Percentiles rank a stretch among this genome's conserved stretches.
These are phyloP conservation scores for Trypanosoma cruzi DNA, from an alignment of 208 protist species.

Conservation along the genomic window DNA sequence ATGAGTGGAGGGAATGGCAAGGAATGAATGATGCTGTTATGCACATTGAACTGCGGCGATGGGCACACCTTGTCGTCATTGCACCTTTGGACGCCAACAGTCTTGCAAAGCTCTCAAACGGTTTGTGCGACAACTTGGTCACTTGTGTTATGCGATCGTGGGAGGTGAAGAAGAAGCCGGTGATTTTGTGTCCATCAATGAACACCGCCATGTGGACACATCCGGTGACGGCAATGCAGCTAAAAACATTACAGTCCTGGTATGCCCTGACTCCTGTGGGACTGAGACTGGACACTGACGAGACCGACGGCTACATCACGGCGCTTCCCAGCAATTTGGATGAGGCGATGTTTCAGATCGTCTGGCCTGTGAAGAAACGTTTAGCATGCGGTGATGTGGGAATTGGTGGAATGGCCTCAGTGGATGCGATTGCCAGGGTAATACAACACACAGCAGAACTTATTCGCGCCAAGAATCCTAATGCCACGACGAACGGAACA, in stretches of 20 bases:
- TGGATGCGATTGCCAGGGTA: slow-evolving; percentile 74
- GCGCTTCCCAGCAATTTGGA: slow-evolving; percentile 39
- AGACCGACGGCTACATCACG: background rate
- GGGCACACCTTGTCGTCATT: slow-evolving; percentile 96
- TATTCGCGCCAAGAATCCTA: slow-evolving; percentile 39
- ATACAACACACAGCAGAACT: slow-evolving; percentile 68
- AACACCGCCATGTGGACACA: slow-evolving; percentile 99
- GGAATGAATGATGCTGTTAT: slow-evolving; percentile 88
- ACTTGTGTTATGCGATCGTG: slow-evolving; percentile 96
- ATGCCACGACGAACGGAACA: slow-evolving; percentile 9
- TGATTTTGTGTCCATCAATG: slow-evolving; percentile 98
- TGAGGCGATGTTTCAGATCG: slow-evolving; percentile 77
- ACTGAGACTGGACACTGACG: background rate
- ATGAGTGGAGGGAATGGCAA: slow-evolving; percentile 86
- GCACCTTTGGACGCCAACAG: slow-evolving; percentile 97
- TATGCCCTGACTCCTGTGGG: slow-evolving; percentile 28
- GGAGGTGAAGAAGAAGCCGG: slow-evolving; percentile 89
- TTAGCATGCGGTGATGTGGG: slow-evolving; percentile 96
- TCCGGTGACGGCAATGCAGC: slow-evolving; percentile 87
- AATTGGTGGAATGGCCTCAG: slow-evolving; percentile 91
- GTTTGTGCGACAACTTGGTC: slow-evolving; percentile 96
- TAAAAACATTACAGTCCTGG: slow-evolving; percentile 59
- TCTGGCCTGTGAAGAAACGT: slow-evolving; percentile 91
- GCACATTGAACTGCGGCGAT: slow-evolving; percentile 94
- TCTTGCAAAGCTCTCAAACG: slow-evolving; percentile 95